Base-by-base conservation (phyloP, 2,329 filamentous ascomycete species). In the Ampelomyces quisqualis region DNA sequence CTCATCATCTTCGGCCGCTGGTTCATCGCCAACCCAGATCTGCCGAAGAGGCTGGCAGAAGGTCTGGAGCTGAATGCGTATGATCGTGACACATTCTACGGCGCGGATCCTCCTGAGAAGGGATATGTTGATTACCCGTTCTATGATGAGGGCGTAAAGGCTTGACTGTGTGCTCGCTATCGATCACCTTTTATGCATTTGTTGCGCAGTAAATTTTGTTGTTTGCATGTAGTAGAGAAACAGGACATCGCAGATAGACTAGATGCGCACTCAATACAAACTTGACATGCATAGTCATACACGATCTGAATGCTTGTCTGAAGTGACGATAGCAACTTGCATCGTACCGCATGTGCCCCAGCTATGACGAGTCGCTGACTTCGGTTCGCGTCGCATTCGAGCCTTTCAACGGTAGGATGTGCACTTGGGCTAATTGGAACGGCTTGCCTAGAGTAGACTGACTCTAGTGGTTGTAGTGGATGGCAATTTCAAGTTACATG, bases 1-100 rank as follows among this genome's bases (percentile, higher is more conserved):
- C 67, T 55, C 7, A 58, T 73, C 40, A 69, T 71, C 3, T 75
- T 73, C 37, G 74, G 72, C 10, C 59, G 70, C 11, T 70, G 62
- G 50, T 76, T 75, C 45, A 72, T 73, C 30, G 61, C 68, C 14
- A 76, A 75, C 34, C 73, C 73, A 1, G 73, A 77, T 58, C 50
- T 76, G 23, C 65, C 69, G 0, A 70, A 66, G 47, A 66, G 71
- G 33, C 43, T 77, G 14, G 57, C 62, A 13, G 62, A 73, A 20
- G 69, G 67, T 0, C 51, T 69, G 10, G 53, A 59, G 24, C 53
- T 77, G 30, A 64, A 63, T 3, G 48, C 55, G 15, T 74, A 73
- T 43, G 65, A 75, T 35, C 62, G 71, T n/a, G 51, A 57, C 23
- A 72, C 70, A 0, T 77, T 76, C 47, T 77, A 78, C 43, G 63